Percentiles rank a stretch among this genome's conserved stretches.
phyloP scores from a whole-genome alignment of 2,329 filamentous ascomycete genomes.

The Anisogramma anomala region DNA sequence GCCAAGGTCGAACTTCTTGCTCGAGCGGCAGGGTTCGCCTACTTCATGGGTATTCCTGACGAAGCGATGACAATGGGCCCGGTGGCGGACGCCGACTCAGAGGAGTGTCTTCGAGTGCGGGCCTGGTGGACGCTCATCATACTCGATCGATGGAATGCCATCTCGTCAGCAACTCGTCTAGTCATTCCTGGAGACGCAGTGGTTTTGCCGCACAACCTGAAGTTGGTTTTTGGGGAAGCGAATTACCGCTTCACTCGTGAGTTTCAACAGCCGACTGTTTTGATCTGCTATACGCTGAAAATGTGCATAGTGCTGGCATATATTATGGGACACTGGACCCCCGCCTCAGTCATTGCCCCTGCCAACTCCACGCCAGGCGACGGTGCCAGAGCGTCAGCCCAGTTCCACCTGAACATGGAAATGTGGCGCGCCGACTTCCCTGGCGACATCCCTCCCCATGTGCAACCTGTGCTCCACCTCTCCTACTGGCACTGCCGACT shows the following conservation, averaged over 20 bases:
- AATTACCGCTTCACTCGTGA: slow-evolving; percentile 55
- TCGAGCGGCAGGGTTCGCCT: slow-evolving; percentile 53
- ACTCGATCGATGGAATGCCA: slow-evolving; percentile 62
- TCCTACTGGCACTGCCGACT: slow-evolving; percentile 61
- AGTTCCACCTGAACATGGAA: slow-evolving; percentile 49
- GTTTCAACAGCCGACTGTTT: slow-evolving; percentile 21
- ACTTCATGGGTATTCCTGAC: slow-evolving; percentile 42
- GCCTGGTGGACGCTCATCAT: slow-evolving; percentile 64
- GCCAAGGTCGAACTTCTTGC: slow-evolving; percentile 47
- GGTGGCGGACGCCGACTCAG: slow-evolving; percentile 44
- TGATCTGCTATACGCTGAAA: slow-evolving; percentile 3
- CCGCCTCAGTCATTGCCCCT: slow-evolving; percentile 25
- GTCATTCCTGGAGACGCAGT: slow-evolving; percentile 52
- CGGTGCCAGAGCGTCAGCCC: slow-evolving; percentile 33
- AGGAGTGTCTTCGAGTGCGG: slow-evolving; percentile 49
- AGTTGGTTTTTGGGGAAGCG: slow-evolving; percentile 47
- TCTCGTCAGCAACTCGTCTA: slow-evolving; percentile 51
- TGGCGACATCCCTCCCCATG: slow-evolving; percentile 37
- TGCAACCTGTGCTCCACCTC: slow-evolving; percentile 48
- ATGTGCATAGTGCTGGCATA: slow-evolving; percentile 13
- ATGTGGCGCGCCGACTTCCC: slow-evolving; percentile 56
- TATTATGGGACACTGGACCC: slow-evolving; percentile 14
- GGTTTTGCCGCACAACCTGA: slow-evolving; percentile 48
- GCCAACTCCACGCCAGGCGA: slow-evolving; percentile 31
- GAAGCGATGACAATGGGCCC: slow-evolving; percentile 27